Conservation (phyloP, 2,329 filamentous ascomycete genomes). For the Lasiodiplodia gonubiensis region DNA sequence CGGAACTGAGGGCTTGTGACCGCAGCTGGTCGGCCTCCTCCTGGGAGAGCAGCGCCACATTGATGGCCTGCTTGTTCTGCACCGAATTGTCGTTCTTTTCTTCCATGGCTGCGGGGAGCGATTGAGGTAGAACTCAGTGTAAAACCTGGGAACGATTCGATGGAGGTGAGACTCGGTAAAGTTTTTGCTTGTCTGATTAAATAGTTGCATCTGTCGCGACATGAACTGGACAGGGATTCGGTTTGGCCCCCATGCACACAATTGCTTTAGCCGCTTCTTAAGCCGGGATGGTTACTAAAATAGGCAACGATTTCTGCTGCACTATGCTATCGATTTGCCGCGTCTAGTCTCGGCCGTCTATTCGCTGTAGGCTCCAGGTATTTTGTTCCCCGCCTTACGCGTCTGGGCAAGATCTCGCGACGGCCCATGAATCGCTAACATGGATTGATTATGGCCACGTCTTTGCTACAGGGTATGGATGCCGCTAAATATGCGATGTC, state of each 20-base stretch:
- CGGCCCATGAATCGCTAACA: neutral
- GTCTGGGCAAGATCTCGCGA: neutral
- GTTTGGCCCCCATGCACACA: neutral
- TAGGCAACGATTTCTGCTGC: neutral
- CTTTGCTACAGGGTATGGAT: neutral
- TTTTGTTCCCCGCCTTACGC: neutral
- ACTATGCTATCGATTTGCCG: neutral
- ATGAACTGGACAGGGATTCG: neutral
- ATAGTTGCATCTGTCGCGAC: neutral
- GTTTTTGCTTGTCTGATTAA: neutral
- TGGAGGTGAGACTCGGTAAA: no score
- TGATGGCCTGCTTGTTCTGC: neutral
- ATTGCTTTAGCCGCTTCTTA: neutral
- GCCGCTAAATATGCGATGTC: slow-evolving; percentile 1
- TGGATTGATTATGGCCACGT: neutral
- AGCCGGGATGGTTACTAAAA: neutral
- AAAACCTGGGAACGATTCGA: neutral
- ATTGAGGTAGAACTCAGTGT: neutral
- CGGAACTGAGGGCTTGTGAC: slow-evolving; percentile 30
- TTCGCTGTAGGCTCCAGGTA: neutral
- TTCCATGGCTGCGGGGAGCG: neutral
- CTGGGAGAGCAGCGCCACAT: slow-evolving; percentile 14
- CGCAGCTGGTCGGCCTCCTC: slow-evolving; percentile 32
- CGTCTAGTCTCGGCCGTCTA: neutral
- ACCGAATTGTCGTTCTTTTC: neutral